Conservation (phyloP, 495 filamentous ascomycete genomes). For the Tuber brumale region DNA sequence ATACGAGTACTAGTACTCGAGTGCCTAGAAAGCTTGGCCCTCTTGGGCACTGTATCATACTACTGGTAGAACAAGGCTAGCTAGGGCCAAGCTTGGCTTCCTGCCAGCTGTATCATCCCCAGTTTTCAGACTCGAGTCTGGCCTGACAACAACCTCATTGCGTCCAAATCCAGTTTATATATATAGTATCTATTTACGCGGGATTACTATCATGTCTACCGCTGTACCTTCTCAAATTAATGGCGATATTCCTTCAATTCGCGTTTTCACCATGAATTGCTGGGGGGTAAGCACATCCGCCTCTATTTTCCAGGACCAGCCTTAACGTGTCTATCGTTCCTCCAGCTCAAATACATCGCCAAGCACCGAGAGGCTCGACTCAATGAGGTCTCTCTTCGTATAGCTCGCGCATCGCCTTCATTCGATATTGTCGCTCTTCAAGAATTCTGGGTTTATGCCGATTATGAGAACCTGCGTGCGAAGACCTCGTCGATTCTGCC, state of each 20-base stretch:
- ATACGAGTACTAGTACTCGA: too few relatives aligned
- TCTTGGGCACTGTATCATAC: neutral
- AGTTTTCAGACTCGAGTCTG: neutral
- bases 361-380: constrained; percentile 73
- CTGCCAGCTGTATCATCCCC: neutral
- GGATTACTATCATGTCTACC: neutral
- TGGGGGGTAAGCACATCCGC: constrained; percentile 56
- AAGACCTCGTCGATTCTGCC: constrained; percentile 74
- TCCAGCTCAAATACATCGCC: constrained; percentile 68
- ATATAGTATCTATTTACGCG: neutral
- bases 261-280: constrained; percentile 82
- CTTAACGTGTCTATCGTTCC: constrained; percentile 14
- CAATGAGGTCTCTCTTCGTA: constrained; percentile 69
- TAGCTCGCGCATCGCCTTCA: constrained; percentile 58
- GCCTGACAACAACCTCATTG: neutral
- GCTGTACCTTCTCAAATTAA: constrained; percentile 16
- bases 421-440: constrained; percentile 89
- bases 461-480: constrained; percentile 74
- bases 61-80: neutral
- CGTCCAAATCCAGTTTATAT: neutral
- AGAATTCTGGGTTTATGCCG: constrained; percentile 90
- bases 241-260: constrained; percentile 52
- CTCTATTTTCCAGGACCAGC: neutral
- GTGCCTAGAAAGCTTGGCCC: neutral
- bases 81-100: neutral